Evolutionary conservation across 1,284 basidiomycete species (phyloP).

Genomic region (Trichosporon faecale): DNA sequence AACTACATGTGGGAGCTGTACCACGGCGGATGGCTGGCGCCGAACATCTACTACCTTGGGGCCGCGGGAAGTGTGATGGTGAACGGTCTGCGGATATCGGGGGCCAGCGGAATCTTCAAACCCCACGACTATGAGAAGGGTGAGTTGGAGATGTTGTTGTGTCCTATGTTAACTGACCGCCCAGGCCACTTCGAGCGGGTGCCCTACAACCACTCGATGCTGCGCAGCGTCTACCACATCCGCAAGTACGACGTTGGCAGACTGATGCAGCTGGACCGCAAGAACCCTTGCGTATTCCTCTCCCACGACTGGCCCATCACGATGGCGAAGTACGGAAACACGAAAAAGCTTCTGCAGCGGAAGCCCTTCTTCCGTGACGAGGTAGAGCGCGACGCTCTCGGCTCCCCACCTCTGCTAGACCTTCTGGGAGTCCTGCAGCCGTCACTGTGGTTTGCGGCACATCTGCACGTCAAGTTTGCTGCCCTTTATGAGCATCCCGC

Average conservation of each 20-base stretch:
- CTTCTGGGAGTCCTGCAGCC: conserved; percentile 74
- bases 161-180: not conserved
- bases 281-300: conserved; percentile 64
- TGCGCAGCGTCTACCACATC: conserved; percentile 88
- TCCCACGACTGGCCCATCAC: conserved; percentile 95
- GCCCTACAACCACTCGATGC: conserved; percentile 61
- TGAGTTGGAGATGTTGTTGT: conserved; percentile 46
- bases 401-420: conserved; percentile 82
- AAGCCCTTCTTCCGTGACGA: conserved; percentile 83
- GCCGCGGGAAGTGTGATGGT: conserved; percentile 85
- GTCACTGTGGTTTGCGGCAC: conserved; percentile 92
- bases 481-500: conserved; percentile 59
- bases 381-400: conserved; percentile 61
- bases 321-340: conserved; percentile 79
- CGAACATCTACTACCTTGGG: conserved; percentile 95
- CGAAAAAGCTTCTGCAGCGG: conserved; percentile 62
- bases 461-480: conserved; percentile 84
- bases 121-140: conserved; percentile 71
- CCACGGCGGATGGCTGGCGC: conserved; percentile 93
- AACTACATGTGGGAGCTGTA: conserved; percentile 98
- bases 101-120: conserved; percentile 92
- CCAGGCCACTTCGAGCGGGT: conserved; percentile 58
- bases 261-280: conserved; percentile 56
- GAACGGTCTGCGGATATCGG: conserved; percentile 80
- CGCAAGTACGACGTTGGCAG: conserved; percentile 79